Conservation (phyloP, 2,329 filamentous ascomycete species). For the Kalaharituber pfeilii region DNA sequence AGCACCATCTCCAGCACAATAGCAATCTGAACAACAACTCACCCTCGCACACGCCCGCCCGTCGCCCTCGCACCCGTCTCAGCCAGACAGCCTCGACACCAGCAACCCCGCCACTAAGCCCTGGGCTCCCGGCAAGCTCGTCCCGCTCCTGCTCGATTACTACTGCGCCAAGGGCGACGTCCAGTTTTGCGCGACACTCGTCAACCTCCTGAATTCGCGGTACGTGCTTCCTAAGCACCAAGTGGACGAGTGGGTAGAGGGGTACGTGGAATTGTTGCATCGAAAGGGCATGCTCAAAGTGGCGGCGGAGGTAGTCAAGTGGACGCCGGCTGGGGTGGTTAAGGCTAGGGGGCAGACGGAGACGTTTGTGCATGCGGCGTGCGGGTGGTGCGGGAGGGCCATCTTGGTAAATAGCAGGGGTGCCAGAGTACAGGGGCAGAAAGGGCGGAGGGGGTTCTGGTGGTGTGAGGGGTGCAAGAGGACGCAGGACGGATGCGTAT, state of each 20-base stretch:
- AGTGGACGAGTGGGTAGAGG: constrained; percentile 12
- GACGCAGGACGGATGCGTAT: constrained; percentile 18
- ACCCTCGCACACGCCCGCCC: neutral
- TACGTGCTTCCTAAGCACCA: neutral
- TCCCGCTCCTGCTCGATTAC: neutral
- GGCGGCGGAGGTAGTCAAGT: constrained; percentile 4
- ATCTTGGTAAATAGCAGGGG: constrained; percentile 14
- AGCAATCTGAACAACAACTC: neutral
- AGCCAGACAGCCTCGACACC: neutral
- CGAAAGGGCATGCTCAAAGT: neutral
- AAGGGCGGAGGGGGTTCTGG: neutral
- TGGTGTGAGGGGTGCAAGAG: constrained; percentile 18
- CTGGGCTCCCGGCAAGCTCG: neutral
- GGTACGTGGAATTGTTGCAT: constrained; percentile 9
- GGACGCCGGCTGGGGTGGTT: constrained; percentile 3
- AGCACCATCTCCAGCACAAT: neutral
- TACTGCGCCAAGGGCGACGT: neutral
- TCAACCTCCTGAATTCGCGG: neutral
- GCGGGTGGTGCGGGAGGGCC: constrained; percentile 7
- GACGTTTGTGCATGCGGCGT: constrained; percentile 8
- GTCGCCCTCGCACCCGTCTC: neutral
- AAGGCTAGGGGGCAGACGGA: constrained; percentile 3
- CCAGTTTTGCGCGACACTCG: constrained; percentile 3
- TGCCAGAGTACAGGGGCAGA: neutral
- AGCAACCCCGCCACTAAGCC: neutral